A percentile compares a stretch with the other conserved stretches of the same genome.
These are phyloP conservation scores for Dactylorhiza incarnata DNA, from an alignment of 106 monocot species.

Conservation along the genomic window DNA sequence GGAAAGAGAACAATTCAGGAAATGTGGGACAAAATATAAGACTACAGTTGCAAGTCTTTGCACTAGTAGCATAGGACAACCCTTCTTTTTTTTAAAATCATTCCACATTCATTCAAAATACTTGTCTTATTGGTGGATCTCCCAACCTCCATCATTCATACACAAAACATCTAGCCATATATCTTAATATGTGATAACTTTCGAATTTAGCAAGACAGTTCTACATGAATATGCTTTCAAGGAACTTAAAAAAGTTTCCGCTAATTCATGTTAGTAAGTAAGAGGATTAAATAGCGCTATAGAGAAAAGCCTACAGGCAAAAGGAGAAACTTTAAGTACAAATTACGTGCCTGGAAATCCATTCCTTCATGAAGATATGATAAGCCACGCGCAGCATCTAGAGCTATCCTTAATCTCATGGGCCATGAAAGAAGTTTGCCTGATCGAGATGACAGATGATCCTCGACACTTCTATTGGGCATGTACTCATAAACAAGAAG, in stretches of 20 bases:
- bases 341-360: conserved; percentile 18
- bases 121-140: not conserved
- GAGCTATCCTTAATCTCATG: conserved; percentile 27
- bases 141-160: not conserved
- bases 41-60: not conserved
- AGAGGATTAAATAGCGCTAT: not conserved
- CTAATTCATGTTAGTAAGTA: not conserved
- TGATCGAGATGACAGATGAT: conserved; percentile 19
- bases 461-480: conserved; percentile 29
- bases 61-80: not conserved
- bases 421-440: conserved; percentile 19
- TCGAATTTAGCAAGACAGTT: not conserved
- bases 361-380: conserved; percentile 24
- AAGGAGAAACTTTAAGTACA: not conserved
- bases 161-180: not conserved
- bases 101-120: not conserved
- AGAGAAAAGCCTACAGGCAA: not conserved
- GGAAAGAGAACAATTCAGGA: no score
- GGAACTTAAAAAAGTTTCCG: not conserved
- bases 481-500: conserved; percentile 32
- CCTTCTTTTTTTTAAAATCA: not conserved
- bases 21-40: no score
- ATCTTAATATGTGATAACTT: not conserved
- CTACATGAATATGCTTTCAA: not conserved
- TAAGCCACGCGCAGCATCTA: conserved; percentile 30